Conservation (phyloP, 805 yeast species). For the Yamadazyma sp. region DNA sequence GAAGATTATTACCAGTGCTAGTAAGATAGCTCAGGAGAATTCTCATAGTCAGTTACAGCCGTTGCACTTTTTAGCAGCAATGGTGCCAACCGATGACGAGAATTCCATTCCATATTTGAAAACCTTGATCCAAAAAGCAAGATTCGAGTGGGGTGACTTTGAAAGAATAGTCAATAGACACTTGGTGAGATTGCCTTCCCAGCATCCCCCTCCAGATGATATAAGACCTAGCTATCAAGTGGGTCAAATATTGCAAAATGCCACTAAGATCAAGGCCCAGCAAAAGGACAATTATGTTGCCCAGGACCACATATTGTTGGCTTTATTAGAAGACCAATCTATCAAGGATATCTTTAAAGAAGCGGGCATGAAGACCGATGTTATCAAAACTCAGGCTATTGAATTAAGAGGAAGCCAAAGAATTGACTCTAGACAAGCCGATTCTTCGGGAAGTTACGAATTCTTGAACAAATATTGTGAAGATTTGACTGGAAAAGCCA, state of each 20-base stretch:
- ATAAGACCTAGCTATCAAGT: constrained; percentile 74
- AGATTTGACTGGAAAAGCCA: constrained; percentile 90
- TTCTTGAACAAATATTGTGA: constrained; percentile 86
- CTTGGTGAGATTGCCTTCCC: constrained; percentile 82
- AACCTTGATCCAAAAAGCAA: constrained; percentile 78
- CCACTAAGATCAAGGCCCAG: constrained; percentile 74
- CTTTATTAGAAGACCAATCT: constrained; percentile 75
- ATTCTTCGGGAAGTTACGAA: constrained; percentile 80
- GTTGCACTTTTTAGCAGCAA: constrained; percentile 88
- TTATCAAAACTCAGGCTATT: constrained; percentile 73
- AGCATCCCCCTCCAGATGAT: constrained; percentile 85
- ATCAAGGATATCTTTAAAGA: constrained; percentile 74
- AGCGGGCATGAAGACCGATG: constrained; percentile 62
- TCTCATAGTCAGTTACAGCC: constrained; percentile 83
- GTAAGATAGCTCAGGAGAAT: constrained; percentile 79
- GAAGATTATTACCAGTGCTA: constrained; percentile 74
- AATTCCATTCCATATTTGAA: constrained; percentile 59
- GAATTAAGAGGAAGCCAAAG: constrained; percentile 85
- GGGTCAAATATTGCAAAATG: constrained; percentile 70
- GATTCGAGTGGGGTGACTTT: constrained; percentile 82
- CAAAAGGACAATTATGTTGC: constrained; percentile 92
- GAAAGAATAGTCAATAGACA: constrained; percentile 79
- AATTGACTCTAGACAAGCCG: constrained; percentile 93
- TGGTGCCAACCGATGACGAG: constrained; percentile 63
- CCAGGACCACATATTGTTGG: constrained; percentile 89